A percentile compares a stretch with the other conserved stretches of the same genome.
phyloP scores from a whole-genome alignment of 768 basidiomycete species.

The Suillus tomentosus region DNA sequence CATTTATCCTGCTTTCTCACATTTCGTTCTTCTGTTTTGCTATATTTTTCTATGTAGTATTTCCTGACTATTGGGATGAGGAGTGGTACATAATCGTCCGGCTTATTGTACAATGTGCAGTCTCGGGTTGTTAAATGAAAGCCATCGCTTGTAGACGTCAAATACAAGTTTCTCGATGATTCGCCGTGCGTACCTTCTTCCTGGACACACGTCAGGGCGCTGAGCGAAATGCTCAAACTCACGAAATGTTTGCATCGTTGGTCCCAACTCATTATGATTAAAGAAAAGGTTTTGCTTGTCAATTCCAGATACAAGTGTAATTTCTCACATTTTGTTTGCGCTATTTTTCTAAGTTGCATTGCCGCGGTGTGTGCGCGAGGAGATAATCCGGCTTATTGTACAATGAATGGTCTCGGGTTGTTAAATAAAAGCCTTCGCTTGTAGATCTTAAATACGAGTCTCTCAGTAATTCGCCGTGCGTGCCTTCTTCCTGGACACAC shows the following conservation, averaged over 20 bases:
- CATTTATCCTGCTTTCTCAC: slow-evolving; percentile 1
- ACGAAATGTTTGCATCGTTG: neutral
- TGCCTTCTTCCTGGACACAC: too few species aligned
- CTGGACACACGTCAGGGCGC: slow-evolving; percentile 34
- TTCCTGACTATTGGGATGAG: slow-evolving; percentile 1
- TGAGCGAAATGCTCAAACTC: neutral
- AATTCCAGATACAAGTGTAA: slow-evolving; percentile 44
- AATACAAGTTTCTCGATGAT: slow-evolving; percentile 61
- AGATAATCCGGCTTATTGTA: too few species aligned
- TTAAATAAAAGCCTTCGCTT: too few species aligned
- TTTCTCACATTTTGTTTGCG: too few species aligned
- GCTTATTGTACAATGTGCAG: neutral
- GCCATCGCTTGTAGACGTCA: slow-evolving; percentile 71
- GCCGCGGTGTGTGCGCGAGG: too few species aligned
- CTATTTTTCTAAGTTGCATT: too few species aligned
- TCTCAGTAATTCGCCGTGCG: too few species aligned
- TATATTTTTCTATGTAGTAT: slow-evolving; percentile 6
- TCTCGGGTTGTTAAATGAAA: slow-evolving; percentile 42
- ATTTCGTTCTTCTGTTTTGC: neutral
- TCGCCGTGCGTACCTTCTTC: slow-evolving; percentile 69
- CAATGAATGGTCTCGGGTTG: too few species aligned
- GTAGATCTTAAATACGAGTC: too few species aligned
- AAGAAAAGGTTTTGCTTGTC: slow-evolving; percentile 74
- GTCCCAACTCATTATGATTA: slow-evolving; percentile 9
- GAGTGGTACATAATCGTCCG: neutral